Conservation (phyloP, 306 rosid genomes). For the Cicer pinnatifidum region DNA sequence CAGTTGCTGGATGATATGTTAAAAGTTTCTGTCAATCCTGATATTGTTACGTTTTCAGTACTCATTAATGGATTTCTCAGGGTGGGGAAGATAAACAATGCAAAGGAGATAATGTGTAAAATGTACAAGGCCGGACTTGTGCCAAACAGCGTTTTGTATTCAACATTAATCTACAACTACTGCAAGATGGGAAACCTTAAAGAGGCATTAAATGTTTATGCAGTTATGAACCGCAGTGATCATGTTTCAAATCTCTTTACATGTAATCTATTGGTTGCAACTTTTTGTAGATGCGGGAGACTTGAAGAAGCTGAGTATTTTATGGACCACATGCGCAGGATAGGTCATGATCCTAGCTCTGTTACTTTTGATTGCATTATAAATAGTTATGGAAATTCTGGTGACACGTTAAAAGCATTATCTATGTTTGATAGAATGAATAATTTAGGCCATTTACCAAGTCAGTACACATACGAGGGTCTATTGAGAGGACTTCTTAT, state of each 20-base stretch:
- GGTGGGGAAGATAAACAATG: conserved; percentile 61
- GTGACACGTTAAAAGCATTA: conserved; percentile 64
- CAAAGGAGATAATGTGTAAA: conserved; percentile 69
- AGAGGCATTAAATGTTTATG: conserved; percentile 63
- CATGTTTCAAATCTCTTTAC: conserved; percentile 58
- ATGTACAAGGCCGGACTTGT: conserved; percentile 61
- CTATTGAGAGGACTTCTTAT: conserved; percentile 69
- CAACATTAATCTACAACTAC: conserved; percentile 68
- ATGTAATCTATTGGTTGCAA: conserved; percentile 59
- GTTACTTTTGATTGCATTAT: conserved; percentile 65
- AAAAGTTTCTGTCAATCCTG: conserved; percentile 56
- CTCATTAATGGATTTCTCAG: conserved; percentile 75
- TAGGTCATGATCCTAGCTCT: conserved; percentile 60
- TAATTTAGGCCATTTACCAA: conserved; percentile 62
- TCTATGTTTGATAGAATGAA: conserved; percentile 66
- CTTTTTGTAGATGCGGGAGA: conserved; percentile 63
- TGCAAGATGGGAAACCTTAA: conserved; percentile 65
- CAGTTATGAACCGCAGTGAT: conserved; percentile 62
- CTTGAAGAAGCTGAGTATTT: conserved; percentile 67
- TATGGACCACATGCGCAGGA: conserved; percentile 70
- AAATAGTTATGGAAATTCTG: conserved; percentile 62
- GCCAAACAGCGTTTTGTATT: conserved; percentile 61
- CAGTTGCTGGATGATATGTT: conserved; percentile 58
- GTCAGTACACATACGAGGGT: conserved; percentile 67
- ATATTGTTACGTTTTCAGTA: conserved; percentile 67